These are phyloP conservation scores for Aspergillus terreus DNA, from an alignment of 2,329 filamentous ascomycete genomes.

Conservation along the genomic window DNA sequence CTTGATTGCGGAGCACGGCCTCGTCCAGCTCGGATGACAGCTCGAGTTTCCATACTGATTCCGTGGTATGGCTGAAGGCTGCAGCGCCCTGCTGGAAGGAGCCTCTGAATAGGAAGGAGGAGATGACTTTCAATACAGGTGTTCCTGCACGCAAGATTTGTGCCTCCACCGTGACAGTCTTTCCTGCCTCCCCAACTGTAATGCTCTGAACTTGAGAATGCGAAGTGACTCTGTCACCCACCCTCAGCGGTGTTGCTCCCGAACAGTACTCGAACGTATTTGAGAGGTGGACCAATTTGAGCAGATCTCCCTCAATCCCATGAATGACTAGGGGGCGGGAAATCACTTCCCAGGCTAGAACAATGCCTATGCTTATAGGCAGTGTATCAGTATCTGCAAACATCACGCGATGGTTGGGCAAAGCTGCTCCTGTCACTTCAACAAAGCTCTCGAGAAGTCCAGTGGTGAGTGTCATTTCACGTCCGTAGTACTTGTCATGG, in stretches of 20 bases:
- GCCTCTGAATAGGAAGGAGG: conserved; percentile 13
- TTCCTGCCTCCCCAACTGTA: conserved; percentile 11
- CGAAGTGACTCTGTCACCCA: conserved; percentile 13
- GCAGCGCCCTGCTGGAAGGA: neutral
- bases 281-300: conserved; percentile 14
- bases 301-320: conserved; percentile 11
- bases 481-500: conserved; percentile 75
- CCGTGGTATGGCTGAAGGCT: conserved; percentile 7
- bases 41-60: conserved; percentile 5
- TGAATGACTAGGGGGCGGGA: conserved; percentile 7
- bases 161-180: conserved; percentile 9
- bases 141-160: conserved; percentile 8
- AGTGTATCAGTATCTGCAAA: conserved; percentile 3
- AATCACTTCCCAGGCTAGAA: conserved; percentile 16
- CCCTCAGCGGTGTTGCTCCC: conserved; percentile 2
- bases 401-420: conserved; percentile 8
- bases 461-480: conserved; percentile 10
- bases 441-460: conserved; percentile 64
- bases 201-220: conserved; percentile 11
- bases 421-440: conserved; percentile 7
- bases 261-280: conserved; percentile 12
- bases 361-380: conserved; percentile 11
- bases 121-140: conserved; percentile 11
- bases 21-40: conserved; percentile 10
- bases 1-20: conserved; percentile 6